These are phyloP conservation scores for Spathaspora arborariae DNA, from an alignment of 805 yeast species.

Conservation along the genomic window DNA sequence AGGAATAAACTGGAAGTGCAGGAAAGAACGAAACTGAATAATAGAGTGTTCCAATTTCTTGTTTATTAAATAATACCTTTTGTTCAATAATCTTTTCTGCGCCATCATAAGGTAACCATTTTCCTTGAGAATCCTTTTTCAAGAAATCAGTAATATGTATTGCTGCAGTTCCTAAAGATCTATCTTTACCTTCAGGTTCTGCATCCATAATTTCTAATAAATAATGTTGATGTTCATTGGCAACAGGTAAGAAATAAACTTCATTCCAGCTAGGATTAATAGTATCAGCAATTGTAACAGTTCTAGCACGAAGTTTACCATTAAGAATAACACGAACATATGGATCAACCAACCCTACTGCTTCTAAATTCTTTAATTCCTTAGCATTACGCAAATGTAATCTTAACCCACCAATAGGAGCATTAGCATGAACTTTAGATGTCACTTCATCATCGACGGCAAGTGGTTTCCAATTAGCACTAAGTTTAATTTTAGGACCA, in stretches of 20 bases:
- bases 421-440: slow-evolving; percentile 40
- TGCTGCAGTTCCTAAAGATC: slow-evolving; percentile 57
- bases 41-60: slow-evolving; percentile 44
- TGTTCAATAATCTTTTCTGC: slow-evolving; percentile 42
- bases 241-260: slow-evolving; percentile 57
- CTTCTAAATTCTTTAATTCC: slow-evolving; percentile 54
- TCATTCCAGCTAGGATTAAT: slow-evolving; percentile 57
- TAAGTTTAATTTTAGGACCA: slow-evolving; percentile 42
- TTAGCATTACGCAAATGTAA: slow-evolving; percentile 53
- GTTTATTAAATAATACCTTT: slow-evolving; percentile 37
- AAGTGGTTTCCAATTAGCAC: slow-evolving; percentile 70
- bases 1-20: slow-evolving; percentile 56
- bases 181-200: slow-evolving; percentile 59
- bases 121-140: slow-evolving; percentile 44
- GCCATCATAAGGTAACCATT: slow-evolving; percentile 50
- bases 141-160: slow-evolving; percentile 48
- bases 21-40: slow-evolving; percentile 67
- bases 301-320: slow-evolving; percentile 53
- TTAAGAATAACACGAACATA: slow-evolving; percentile 58
- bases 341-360: slow-evolving; percentile 74
- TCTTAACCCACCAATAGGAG: slow-evolving; percentile 67
- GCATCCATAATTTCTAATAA: slow-evolving; percentile 62
- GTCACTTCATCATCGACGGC: slow-evolving; percentile 48
- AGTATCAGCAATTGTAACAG: slow-evolving; percentile 51
- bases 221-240: slow-evolving; percentile 56